These are phyloP conservation scores for Fusarium udum DNA, from an alignment of 2,329 filamentous ascomycete genomes.

Conservation along the genomic window DNA sequence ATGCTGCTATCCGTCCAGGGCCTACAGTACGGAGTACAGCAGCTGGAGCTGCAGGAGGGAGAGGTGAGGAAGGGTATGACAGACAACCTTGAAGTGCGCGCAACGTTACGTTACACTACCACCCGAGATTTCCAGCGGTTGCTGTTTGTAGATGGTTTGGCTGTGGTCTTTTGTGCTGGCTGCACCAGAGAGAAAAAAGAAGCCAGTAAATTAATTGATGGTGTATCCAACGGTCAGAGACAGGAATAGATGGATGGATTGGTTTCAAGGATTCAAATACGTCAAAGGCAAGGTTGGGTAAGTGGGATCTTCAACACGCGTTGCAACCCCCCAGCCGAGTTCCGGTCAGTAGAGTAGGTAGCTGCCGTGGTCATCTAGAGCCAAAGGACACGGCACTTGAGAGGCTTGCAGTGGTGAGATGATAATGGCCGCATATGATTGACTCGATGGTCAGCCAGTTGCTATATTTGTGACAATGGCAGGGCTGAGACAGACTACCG, in stretches of 20 bases:
- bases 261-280: conserved; percentile 2
- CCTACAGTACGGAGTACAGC: not conserved
- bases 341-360: conserved; percentile 3
- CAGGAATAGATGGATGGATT: not conserved
- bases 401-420: conserved; percentile 20
- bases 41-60: not conserved
- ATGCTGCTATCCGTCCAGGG: conserved; percentile 1
- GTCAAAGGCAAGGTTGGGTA: conserved; percentile 11
- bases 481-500: not conserved
- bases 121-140: conserved; percentile 9
- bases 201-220: not conserved
- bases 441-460: conserved; percentile 13
- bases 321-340: conserved; percentile 7
- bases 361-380: not conserved
- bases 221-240: not conserved
- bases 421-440: conserved; percentile 18
- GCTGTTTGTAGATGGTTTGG: not conserved
- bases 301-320: conserved; percentile 21
- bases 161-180: conserved; percentile 9
- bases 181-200: not conserved
- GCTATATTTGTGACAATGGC: conserved; percentile 38
- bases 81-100: conserved; percentile 33
- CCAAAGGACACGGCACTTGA: not conserved
- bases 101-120: conserved; percentile 44
- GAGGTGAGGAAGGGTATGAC: not conserved